Conservation (phyloP, 192 early-diverging fungal species). For the Gamsiella multidivaricata region DNA sequence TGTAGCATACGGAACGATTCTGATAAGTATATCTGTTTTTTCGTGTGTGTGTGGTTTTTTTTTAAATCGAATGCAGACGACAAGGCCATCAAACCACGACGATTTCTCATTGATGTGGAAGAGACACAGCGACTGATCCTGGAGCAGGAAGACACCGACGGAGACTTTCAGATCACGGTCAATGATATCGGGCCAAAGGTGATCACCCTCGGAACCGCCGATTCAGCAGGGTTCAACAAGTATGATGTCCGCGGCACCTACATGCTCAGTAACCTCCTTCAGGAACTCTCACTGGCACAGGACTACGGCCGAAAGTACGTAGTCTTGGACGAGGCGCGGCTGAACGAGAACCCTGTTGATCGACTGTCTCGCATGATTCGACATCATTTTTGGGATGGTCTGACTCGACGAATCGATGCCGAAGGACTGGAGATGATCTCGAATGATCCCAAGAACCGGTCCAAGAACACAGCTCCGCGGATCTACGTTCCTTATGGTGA, state of each 20-base stretch:
- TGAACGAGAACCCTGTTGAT: conserved; percentile 96
- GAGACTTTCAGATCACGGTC: conserved; percentile 95
- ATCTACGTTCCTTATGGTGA: conserved; percentile 95
- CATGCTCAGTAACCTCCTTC: conserved; percentile 92
- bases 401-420: conserved; percentile 87
- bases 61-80: no score
- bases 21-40: no score
- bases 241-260: conserved; percentile 96
- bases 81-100: conserved; percentile 68
- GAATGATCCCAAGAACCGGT: conserved; percentile 91
- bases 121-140: conserved; percentile 82
- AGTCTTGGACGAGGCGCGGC: conserved; percentile 88
- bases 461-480: conserved; percentile 78
- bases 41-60: no score
- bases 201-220: conserved; percentile 85
- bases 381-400: conserved; percentile 94
- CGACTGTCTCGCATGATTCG: conserved; percentile 91
- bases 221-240: conserved; percentile 86
- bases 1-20: no score
- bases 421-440: conserved; percentile 91
- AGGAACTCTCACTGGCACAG: conserved; percentile 92
- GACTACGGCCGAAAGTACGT: conserved; percentile 90
- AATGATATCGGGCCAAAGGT: conserved; percentile 92
- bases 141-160: conserved; percentile 95
- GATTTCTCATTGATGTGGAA: conserved; percentile 89